Percentiles rank a stretch among this genome's conserved stretches.
Conservation (phyloP, 129 eudicot species). For the Daucus carota region DNA sequence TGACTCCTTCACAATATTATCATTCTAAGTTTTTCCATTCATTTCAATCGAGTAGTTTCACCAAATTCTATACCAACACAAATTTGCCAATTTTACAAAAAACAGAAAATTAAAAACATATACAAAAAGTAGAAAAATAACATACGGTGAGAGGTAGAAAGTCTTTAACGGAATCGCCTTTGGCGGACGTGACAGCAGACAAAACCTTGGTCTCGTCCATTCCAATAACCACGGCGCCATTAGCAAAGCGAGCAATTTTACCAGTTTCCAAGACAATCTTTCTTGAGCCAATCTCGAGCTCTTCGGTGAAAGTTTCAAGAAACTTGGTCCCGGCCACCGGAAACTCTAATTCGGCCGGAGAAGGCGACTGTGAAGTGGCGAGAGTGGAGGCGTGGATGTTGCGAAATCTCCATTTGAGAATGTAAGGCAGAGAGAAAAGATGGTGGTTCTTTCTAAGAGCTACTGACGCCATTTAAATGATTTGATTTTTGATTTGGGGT, state of each 20-base stretch:
- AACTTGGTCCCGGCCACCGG: slow-evolving; percentile 44
- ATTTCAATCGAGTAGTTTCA: not conserved
- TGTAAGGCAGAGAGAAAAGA: slow-evolving; percentile 32
- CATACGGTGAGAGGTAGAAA: slow-evolving; percentile 94
- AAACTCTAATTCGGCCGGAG: slow-evolving; percentile 28
- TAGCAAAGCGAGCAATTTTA: slow-evolving; percentile 82
- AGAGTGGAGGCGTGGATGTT: slow-evolving; percentile 38
- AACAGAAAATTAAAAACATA: slow-evolving; percentile 4
- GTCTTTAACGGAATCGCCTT: slow-evolving; percentile 42
- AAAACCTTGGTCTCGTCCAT: slow-evolving; percentile 86
- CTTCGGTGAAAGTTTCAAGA: slow-evolving; percentile 66
- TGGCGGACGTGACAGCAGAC: slow-evolving; percentile 68
- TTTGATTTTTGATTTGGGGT: not conserved
- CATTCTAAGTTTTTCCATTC: too few species aligned
- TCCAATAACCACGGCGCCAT: slow-evolving; percentile 72
- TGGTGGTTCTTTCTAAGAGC: slow-evolving; percentile 40
- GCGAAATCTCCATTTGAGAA: slow-evolving; percentile 45
- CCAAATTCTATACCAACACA: not conserved
- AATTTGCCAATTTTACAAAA: not conserved
- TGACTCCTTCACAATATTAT: too few species aligned
- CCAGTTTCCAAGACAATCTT: slow-evolving; percentile 70
- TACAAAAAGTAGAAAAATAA: not conserved
- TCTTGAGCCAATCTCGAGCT: slow-evolving; percentile 73
- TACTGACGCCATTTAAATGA: slow-evolving; percentile 44
- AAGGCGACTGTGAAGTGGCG: too few species aligned